These are phyloP conservation scores for Flaveria ramosissima DNA, from an alignment of 129 eudicot genomes.

Conservation along the genomic window DNA sequence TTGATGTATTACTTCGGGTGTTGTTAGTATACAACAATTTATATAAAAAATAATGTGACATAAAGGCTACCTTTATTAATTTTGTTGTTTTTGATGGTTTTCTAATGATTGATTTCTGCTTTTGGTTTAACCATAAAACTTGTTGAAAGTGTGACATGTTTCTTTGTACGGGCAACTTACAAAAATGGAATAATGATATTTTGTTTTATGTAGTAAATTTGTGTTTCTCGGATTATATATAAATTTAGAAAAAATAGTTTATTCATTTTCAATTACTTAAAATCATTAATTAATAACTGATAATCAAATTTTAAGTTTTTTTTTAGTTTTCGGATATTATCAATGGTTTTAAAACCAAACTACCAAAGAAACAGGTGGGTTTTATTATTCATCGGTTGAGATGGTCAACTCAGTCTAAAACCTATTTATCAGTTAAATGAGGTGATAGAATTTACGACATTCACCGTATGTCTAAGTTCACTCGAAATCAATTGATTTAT, in stretches of 20 bases:
- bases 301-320: too few species aligned
- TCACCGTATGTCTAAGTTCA: too few species aligned
- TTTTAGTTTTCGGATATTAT: too few species aligned
- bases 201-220: constrained; percentile 14
- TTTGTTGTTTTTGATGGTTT: background rate
- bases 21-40: background rate
- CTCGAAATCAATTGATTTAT: too few species aligned
- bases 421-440: too few species aligned
- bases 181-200: constrained; percentile 5
- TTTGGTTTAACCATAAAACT: background rate
- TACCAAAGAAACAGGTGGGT: too few species aligned
- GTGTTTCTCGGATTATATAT: background rate
- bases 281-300: too few species aligned
- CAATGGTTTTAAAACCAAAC: too few species aligned
- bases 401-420: background rate
- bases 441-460: too few species aligned
- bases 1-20: background rate
- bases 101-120: constrained; percentile 17
- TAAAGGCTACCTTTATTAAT: background rate
- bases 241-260: background rate
- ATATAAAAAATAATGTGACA: background rate
- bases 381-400: background rate
- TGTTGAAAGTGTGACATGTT: background rate
- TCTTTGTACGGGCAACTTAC: constrained; percentile 5
- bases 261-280: too few species aligned